Base-by-base conservation (phyloP, 208 protist species). In the Trypanosoma congolense region DNA sequence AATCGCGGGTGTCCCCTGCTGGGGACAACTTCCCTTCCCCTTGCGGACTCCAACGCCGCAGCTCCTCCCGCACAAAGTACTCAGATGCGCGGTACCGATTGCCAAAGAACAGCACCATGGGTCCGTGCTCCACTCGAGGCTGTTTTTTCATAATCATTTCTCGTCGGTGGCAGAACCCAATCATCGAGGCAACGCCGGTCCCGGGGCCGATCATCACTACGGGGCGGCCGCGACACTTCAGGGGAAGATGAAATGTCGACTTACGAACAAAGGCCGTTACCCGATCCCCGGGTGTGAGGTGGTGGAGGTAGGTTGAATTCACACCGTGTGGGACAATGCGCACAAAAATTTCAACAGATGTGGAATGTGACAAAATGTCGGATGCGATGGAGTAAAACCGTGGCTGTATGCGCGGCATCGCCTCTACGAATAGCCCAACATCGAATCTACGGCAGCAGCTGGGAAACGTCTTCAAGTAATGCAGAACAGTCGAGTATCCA, bases 341-440 rank as follows among this genome's bases (percentile, higher is more conserved):
- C 2, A 96, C 73, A 30, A 84, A 82, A 5, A 94, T 71, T 46
- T 92, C 70, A 9, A 98, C 42, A 14, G 43, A 46, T 25, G 75
- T 61, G 26, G 71, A 71, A 62, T 95, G 75, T 8, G 73, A 73
- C 44, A 84, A 30, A 25, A 52, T 68, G 31, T 97, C 96, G 0
- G 92, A 96, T 3, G 94, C 92, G 69, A 98, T 97, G 3, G 96
- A 98, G 73, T 97, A 98, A 65, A 92, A 98, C 16, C 96, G 81
- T n/a, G 84, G 84, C 65, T 96, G 90, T 18, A 96, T 62, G 5
- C 87, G 77, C 19, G 94, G 92, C 61, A 98, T 73, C 12, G 95
- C 30, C 65, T 97, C 90, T 10, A 96, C 42, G 42, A 95, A 79
- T 40, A 80, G 74, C 3, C 71, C 87, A 16, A 91, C 31, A 28